Conservation (phyloP, 139 green algal species). For the Bryopsis sp. region DNA sequence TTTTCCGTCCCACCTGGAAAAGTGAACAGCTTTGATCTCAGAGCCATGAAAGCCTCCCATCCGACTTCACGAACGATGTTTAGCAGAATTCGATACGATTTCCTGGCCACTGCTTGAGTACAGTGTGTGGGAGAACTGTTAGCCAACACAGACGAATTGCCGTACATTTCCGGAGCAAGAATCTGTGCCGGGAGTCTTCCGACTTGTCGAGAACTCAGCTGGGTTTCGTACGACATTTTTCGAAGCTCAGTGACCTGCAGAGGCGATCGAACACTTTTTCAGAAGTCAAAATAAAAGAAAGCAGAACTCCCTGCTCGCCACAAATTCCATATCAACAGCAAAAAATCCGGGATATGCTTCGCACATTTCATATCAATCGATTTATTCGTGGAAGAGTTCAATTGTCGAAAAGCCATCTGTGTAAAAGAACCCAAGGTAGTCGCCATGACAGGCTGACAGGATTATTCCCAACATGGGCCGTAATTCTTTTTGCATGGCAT, state of each 20-base stretch:
- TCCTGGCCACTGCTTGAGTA: conserved; percentile 1
- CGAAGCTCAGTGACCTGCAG: conserved; percentile 6
- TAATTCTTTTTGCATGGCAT: no score
- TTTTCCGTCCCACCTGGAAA: conserved; percentile 12
- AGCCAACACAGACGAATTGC: background rate
- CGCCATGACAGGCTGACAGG: no score
- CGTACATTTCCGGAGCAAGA: background rate
- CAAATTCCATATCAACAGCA: background rate
- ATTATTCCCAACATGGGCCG: no score
- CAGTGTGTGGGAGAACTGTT: background rate
- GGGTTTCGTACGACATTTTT: background rate
- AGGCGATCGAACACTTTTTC: no score
- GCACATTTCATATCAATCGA: background rate
- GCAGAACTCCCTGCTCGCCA: background rate
- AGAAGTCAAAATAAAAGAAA: background rate
- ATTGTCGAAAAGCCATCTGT: background rate
- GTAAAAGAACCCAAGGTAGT: background rate
- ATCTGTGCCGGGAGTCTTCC: background rate
- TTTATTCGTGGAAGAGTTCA: background rate
- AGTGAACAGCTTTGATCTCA: background rate
- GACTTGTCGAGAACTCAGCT: background rate
- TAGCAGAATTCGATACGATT: conserved; percentile 5
- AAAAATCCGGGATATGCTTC: background rate
- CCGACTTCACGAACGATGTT: conserved; percentile 5
- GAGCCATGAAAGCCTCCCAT: conserved; percentile 11